A percentile compares a stretch with the other conserved stretches of the same genome.
Conservation (phyloP, 768 basidiomycete species). For the Suillus plorans region DNA sequence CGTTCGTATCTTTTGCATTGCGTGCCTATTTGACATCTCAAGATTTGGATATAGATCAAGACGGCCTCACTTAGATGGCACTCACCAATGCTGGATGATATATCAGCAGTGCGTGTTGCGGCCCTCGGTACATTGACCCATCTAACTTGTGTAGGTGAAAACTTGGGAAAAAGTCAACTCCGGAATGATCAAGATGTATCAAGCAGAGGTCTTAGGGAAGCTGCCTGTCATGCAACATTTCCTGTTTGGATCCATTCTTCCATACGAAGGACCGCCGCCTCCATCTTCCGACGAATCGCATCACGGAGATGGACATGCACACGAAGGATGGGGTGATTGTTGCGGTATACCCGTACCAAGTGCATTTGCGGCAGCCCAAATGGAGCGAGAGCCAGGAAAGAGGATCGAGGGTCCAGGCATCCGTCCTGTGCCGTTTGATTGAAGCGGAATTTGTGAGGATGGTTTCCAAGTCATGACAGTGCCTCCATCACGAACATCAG, state of each 20-base stretch:
- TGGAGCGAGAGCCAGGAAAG: conserved; percentile 35
- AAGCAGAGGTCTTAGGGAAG: conserved; percentile 91
- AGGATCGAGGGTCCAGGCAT: conserved; percentile 61
- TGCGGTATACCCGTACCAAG: conserved; percentile 89
- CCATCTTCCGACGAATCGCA: conserved; percentile 27
- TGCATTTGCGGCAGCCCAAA: conserved; percentile 71
- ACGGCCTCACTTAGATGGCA: conserved; percentile 96
- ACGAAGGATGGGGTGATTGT: conserved; percentile 83
- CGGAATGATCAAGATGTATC: conserved; percentile 98
- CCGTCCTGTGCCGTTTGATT: conserved; percentile 82
- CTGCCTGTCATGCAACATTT: conserved; percentile 97
- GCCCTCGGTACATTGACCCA: neutral
- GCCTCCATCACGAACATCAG: neutral
- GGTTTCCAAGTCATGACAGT: neutral
- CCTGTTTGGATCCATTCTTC: conserved; percentile 81
- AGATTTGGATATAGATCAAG: conserved; percentile 63
- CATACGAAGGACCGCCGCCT: conserved; percentile 60
- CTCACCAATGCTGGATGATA: conserved; percentile 98
- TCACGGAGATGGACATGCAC: conserved; percentile 22
- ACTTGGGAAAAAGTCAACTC: conserved; percentile 96
- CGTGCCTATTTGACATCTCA: neutral
- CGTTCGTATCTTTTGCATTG: conserved; percentile 40
- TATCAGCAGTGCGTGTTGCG: conserved; percentile 62
- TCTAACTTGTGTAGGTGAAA: conserved; percentile 53
- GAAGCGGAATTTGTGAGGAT: conserved; percentile 13